Base-by-base conservation (phyloP, 2,329 filamentous ascomycete genomes). In the Penicillium sp. region DNA sequence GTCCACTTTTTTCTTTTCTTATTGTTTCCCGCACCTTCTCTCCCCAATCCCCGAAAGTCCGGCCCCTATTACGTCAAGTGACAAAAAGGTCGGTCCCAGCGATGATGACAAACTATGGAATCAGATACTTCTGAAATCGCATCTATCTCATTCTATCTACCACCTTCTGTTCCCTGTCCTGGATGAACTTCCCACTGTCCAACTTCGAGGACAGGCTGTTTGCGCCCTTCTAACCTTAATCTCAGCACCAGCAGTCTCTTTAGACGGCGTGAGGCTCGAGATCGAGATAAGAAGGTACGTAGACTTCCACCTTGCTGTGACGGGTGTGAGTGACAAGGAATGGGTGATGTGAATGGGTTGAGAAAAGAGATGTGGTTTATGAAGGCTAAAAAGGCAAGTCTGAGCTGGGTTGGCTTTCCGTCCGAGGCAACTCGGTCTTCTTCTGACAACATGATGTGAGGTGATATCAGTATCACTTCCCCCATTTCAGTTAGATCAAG, bases 121-220 rank as follows among this genome's bases (percentile, higher is more conserved):
- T 67, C 72, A 75, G 73, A 75, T 75, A 75, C 73, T 75, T 75
- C 71, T 65, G 73, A 75, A 68, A 66, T 60, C 62, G 47, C 50
- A 25, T n/a, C 12, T 31, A 25, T 47, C 40, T 42, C 49, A 12
- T 25, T 47, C 33, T 22, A 43, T 42, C 47, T 55, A 9, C 27
- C 20, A 14, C n/a, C 31, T 50, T 41, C 33, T 40, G 40, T 52
- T 15, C 5, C 18, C 18, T 52, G 35, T 50, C 14, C 33, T 6
- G 26, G 23, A 26, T 27, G 18, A 22, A 26, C 2, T 25, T 43
- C 12, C n/a, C 14, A 20, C 14, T 35, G 26, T 20, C 33, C 12
- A 42, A 44, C 6, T 22, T 14, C 26, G 26, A 37, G 26, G 29
- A 33, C 4, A 6, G 14, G 7, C 42, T 18, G 12, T 29, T 8